These are phyloP conservation scores for Athelia psychrophila DNA, from an alignment of 1,284 basidiomycete species.

Conservation along the genomic window DNA sequence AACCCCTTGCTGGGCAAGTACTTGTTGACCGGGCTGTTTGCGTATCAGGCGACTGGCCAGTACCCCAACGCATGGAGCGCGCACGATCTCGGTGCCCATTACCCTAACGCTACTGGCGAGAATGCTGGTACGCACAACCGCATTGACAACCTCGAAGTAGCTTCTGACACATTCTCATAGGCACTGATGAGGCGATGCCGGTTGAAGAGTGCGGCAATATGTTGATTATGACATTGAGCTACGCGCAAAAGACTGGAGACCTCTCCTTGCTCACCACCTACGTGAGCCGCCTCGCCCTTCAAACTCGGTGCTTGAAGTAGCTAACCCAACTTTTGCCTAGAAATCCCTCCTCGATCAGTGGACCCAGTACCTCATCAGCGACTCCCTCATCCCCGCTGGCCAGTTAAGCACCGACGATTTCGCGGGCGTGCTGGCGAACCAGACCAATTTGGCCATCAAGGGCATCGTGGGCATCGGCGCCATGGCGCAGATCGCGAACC, in stretches of 20 bases:
- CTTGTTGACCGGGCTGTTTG: slow-evolving; percentile 58
- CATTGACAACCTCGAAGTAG: too few species aligned
- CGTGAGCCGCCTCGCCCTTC: slow-evolving; percentile 39
- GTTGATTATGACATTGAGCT: slow-evolving; percentile 70
- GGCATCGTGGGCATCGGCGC: slow-evolving; percentile 72
- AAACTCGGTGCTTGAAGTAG: slow-evolving; percentile 15
- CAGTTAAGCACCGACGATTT: slow-evolving; percentile 60
- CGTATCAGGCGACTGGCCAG: slow-evolving; percentile 62
- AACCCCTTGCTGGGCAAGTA: slow-evolving; percentile 60
- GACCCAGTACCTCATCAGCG: slow-evolving; percentile 66
- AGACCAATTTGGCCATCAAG: slow-evolving; percentile 79
- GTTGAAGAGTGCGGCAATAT: slow-evolving; percentile 72
- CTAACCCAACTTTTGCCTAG: slow-evolving; percentile 23
- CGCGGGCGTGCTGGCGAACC: slow-evolving; percentile 66
- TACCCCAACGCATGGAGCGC: slow-evolving; percentile 65
- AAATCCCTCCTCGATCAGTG: slow-evolving; percentile 63
- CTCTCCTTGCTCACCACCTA: slow-evolving; percentile 50
- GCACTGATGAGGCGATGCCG: slow-evolving; percentile 60
- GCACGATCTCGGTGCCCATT: slow-evolving; percentile 58
- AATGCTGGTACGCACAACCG: slow-evolving; percentile 39
- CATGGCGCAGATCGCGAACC: slow-evolving; percentile 55
- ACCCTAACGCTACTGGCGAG: slow-evolving; percentile 51
- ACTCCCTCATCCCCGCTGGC: slow-evolving; percentile 58
- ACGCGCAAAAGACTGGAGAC: slow-evolving; percentile 59
- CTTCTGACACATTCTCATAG: too few species aligned